These are phyloP conservation scores for Fusarium torulosum DNA, from an alignment of 2,329 filamentous ascomycete species.

Conservation along the genomic window DNA sequence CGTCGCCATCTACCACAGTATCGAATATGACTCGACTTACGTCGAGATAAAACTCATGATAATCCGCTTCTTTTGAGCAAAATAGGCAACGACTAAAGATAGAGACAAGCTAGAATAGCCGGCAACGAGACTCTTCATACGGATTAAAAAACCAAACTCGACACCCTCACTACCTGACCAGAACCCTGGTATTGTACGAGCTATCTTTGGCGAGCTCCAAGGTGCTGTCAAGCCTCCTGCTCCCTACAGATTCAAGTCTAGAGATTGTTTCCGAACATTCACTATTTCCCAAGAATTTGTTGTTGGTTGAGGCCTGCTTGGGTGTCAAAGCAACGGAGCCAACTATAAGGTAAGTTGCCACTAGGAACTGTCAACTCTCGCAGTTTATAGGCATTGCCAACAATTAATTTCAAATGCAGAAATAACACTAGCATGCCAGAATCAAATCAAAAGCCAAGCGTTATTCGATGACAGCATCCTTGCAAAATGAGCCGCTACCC, in stretches of 20 bases:
- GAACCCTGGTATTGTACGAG: not conserved
- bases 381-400: not conserved
- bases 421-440: too few relatives aligned
- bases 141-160: not conserved
- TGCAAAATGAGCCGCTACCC: not conserved
- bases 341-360: not conserved
- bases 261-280: too few relatives aligned
- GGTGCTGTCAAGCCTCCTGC: not conserved
- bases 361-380: not conserved
- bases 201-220: not conserved
- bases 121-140: not conserved
- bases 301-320: not conserved
- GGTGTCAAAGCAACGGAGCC: not conserved
- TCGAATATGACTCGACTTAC: not conserved
- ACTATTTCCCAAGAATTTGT: not conserved
- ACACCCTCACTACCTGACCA: too few relatives aligned
- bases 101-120: too few relatives aligned
- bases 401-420: not conserved
- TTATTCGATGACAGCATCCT: not conserved
- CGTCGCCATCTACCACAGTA: too few relatives aligned
- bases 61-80: not conserved
- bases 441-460: not conserved
- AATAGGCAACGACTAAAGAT: rapidly evolving
- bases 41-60: not conserved
- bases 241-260: not conserved